Evolutionary conservation across 2,329 filamentous ascomycete species (phyloP).

Genomic region (Trichophyton equinum): DNA sequence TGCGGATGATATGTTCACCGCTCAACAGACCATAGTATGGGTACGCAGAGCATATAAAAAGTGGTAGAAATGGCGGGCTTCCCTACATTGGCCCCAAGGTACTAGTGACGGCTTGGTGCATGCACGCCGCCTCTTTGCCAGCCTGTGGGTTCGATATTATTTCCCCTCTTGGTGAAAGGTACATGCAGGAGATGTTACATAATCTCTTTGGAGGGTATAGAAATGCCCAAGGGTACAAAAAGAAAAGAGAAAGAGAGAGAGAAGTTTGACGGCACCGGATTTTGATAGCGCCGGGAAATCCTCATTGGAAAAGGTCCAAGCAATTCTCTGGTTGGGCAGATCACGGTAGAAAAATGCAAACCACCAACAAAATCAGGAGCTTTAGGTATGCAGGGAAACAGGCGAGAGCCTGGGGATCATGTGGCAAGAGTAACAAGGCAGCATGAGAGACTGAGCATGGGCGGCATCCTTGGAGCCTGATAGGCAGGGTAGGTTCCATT

Average conservation of each 20-base stretch:
- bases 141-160: background rate
- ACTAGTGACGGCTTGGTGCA: background rate
- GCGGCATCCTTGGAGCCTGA: background rate
- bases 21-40: background rate
- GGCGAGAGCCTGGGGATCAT: background rate
- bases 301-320: background rate
- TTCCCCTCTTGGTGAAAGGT: background rate
- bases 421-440: background rate
- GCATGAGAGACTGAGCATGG: background rate
- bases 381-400: background rate
- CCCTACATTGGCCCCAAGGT: background rate
- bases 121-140: slow-evolving; percentile 1
- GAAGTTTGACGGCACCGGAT: background rate
- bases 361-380: background rate
- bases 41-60: background rate
- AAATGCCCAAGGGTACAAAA: background rate
- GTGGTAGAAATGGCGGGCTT: background rate
- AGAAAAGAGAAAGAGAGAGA: background rate
- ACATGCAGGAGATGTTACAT: slow-evolving; percentile 4
- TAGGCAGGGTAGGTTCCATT: background rate
- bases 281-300: background rate
- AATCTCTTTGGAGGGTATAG: background rate
- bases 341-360: background rate
- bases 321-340: background rate
- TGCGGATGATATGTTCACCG: background rate